Evolutionary conservation across 495 filamentous ascomycete genomes (phyloP).

Genomic region (Jackrogersella multiformis): DNA sequence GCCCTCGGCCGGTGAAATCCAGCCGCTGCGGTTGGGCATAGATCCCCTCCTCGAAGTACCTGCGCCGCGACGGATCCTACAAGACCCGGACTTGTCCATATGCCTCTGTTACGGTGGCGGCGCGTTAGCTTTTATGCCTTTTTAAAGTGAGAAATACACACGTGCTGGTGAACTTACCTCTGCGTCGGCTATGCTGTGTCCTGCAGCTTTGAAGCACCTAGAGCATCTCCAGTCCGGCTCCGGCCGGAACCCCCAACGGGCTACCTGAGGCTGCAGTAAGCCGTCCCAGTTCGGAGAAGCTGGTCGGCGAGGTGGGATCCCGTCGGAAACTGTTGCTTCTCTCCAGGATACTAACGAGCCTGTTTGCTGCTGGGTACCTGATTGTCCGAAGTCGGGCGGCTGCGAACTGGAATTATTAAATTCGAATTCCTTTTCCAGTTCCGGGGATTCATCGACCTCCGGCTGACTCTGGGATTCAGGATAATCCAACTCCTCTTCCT

Average conservation of each 20-base stretch:
- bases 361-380: too few species aligned
- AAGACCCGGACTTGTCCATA: conserved; percentile 7
- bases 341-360: background rate
- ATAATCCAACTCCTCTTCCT: too few species aligned
- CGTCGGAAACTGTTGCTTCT: background rate
- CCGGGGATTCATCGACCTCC: too few species aligned
- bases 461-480: too few species aligned
- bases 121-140: conserved; percentile 22
- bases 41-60: background rate
- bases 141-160: too few species aligned
- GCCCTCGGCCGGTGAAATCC: conserved; percentile 1
- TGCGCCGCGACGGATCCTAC: conserved; percentile 24
- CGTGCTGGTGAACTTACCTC: too few species aligned
- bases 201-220: conserved; percentile 28
- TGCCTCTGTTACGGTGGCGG: conserved; percentile 4
- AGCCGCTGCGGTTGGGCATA: conserved; percentile 32
- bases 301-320: background rate
- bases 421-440: too few species aligned
- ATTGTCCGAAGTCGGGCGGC: too few species aligned
- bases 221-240: conserved; percentile 23
- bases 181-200: background rate
- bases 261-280: background rate
- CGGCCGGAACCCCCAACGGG: background rate
- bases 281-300: conserved; percentile 10
- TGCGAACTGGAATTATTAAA: too few species aligned